Percentiles rank a stretch among this genome's conserved stretches.
These are phyloP conservation scores for Phanerochaete carnosa DNA, from an alignment of 768 basidiomycete species.

Conservation along the genomic window DNA sequence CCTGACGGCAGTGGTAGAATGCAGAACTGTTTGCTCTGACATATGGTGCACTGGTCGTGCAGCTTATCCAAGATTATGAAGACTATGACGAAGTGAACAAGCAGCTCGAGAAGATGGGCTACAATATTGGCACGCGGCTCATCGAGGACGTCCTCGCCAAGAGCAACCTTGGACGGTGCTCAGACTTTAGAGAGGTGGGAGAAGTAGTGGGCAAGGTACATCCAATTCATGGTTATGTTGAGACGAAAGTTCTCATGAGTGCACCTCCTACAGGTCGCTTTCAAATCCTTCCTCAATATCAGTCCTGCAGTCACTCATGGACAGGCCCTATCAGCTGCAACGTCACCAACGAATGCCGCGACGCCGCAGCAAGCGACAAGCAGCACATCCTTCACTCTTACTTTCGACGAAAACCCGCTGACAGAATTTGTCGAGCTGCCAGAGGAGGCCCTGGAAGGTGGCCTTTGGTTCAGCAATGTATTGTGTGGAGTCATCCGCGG, in stretches of 20 bases:
- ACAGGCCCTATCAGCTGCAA: constrained; percentile 43
- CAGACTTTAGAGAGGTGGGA: constrained; percentile 91
- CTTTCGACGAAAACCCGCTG: constrained; percentile 93
- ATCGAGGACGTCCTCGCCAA: constrained; percentile 98
- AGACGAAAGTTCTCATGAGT: background rate
- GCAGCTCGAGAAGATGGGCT: constrained; percentile 99
- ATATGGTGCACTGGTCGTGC: constrained; percentile 96
- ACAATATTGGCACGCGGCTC: constrained; percentile 93
- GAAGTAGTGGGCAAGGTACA: constrained; percentile 92
- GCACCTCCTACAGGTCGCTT: constrained; percentile 71
- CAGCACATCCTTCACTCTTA: constrained; percentile 74
- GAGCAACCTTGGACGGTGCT: constrained; percentile 86
- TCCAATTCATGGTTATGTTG: background rate
- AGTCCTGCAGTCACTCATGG: constrained; percentile 78
- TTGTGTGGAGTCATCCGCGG: constrained; percentile 92
- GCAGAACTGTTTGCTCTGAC: constrained; percentile 96
- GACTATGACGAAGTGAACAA: constrained; percentile 95
- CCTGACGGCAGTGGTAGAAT: constrained; percentile 56
- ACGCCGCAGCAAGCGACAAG: constrained; percentile 36
- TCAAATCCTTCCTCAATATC: constrained; percentile 96
- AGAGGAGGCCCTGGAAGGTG: constrained; percentile 87
- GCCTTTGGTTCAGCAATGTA: constrained; percentile 96
- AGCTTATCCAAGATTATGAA: constrained; percentile 98
- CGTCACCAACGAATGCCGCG: constrained; percentile 34
- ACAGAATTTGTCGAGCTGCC: constrained; percentile 97